Conservation (phyloP, 116 monocot genomes). For the Cymodocea nodosa region DNA sequence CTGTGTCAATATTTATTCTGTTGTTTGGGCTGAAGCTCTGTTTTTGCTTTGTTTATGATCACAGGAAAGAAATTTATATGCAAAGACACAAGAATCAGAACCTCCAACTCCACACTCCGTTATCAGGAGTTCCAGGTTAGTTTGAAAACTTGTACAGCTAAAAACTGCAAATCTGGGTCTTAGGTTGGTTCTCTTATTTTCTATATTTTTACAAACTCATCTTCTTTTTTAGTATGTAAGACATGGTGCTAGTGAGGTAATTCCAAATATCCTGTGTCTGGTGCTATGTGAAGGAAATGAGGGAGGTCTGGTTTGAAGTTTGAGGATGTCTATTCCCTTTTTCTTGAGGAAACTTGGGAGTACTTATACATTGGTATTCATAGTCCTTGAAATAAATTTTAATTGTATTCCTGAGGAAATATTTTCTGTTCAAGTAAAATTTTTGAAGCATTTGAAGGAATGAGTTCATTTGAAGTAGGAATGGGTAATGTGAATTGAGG, state of each 20-base stretch:
- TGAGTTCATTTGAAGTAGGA: too few relatives aligned
- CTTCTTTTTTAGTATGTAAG: too few relatives aligned
- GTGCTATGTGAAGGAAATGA: too few relatives aligned
- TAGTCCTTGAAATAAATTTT: background rate
- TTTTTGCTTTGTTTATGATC: background rate
- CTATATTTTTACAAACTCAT: background rate
- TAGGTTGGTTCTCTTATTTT: too few relatives aligned
- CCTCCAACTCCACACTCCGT: slow-evolving; percentile 80
- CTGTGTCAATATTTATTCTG: background rate
- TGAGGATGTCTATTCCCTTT: background rate
- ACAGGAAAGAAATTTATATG: slow-evolving; percentile 66
- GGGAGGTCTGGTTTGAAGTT: background rate
- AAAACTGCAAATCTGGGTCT: background rate
- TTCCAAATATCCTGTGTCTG: too few relatives aligned
- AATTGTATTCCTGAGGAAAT: background rate
- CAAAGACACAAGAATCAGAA: slow-evolving; percentile 57
- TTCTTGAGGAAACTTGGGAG: background rate
- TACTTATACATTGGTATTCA: background rate
- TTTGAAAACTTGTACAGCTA: background rate
- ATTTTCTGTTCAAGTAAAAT: background rate
- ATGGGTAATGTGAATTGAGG: too few relatives aligned
- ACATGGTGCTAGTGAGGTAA: too few relatives aligned
- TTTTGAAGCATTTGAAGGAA: too few relatives aligned
- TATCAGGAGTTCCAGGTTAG: slow-evolving; percentile 53
- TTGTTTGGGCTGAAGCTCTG: background rate